Conservation (phyloP, 2,329 filamentous ascomycete genomes). For the Colletotrichum neosansevieriae region DNA sequence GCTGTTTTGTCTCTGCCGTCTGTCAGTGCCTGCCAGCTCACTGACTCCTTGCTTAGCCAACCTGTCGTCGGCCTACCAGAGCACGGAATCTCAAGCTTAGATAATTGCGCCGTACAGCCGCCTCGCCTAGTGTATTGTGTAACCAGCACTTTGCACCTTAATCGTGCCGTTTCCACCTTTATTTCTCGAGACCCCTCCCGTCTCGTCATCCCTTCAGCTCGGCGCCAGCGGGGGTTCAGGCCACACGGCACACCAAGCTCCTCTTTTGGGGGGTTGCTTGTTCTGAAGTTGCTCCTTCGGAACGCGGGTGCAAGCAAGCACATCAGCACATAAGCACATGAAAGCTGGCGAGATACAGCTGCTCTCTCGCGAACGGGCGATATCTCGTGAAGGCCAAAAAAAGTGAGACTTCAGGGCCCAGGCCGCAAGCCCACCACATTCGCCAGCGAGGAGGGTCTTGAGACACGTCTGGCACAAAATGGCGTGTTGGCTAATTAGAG, state of each 20-base stretch:
- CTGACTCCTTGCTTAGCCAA: conserved; percentile 35
- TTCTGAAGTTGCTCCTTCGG: not conserved
- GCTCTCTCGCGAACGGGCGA: conserved; percentile 1
- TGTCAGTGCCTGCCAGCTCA: conserved; percentile 34
- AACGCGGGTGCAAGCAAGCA: not conserved
- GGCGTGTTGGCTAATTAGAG: conserved; percentile 25
- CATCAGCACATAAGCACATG: not conserved
- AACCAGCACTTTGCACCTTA: conserved; percentile 31
- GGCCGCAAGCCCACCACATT: conserved; percentile 29
- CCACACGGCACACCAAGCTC: conserved; percentile 26
- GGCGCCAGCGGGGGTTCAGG: conserved; percentile 13
- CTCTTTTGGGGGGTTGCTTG: conserved; percentile 2
- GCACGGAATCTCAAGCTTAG: conserved; percentile 6
- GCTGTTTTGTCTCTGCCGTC: conserved; percentile 30
- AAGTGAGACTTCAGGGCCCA: conserved; percentile 36
- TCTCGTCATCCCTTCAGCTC: not conserved
- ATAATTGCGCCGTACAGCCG: conserved; percentile 28
- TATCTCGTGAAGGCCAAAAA: not conserved
- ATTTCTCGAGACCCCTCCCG: conserved; percentile 27
- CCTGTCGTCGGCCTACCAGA: conserved; percentile 25
- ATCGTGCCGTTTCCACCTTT: conserved; percentile 33
- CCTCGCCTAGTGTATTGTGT: conserved; percentile 31
- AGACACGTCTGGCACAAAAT: conserved; percentile 36
- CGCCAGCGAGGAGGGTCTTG: conserved; percentile 33
- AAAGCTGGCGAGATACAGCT: not conserved